A percentile compares a stretch with the other conserved stretches of the same genome.
Conservation (phyloP, 139 green algal genomes). For the Gonium pectorale region DNA sequence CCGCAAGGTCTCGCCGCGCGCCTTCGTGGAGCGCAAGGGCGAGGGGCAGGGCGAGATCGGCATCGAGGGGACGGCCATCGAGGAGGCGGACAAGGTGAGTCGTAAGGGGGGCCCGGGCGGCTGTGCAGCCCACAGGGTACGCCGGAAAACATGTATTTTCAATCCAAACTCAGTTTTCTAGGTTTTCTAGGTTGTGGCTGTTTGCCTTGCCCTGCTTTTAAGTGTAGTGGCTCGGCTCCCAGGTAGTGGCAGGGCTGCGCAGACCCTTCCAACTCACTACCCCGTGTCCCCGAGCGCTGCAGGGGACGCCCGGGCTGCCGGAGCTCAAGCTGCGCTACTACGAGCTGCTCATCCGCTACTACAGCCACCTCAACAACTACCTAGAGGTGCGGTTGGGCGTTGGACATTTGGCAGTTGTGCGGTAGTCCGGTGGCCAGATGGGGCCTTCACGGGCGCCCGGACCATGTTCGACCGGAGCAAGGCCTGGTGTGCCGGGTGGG, state of each 20-base stretch:
- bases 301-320: constrained; percentile 87
- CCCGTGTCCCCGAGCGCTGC: neutral
- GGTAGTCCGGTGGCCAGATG: too few relatives aligned
- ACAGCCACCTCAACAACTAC: constrained; percentile 90
- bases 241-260: too few relatives aligned
- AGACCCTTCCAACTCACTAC: neutral
- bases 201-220: too few relatives aligned
- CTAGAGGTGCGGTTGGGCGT: constrained; percentile 86
- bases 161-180: too few relatives aligned
- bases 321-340: constrained; percentile 98
- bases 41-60: constrained; percentile 87
- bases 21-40: constrained; percentile 85
- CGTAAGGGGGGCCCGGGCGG: constrained; percentile 85
- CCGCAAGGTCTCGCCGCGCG: constrained; percentile 91
- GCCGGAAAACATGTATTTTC: too few relatives aligned
- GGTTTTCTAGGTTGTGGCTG: too few relatives aligned
- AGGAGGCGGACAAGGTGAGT: constrained; percentile 83
- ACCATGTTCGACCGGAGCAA: too few relatives aligned
- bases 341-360: constrained; percentile 90
- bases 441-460: too few relatives aligned
- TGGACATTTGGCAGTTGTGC: too few relatives aligned
- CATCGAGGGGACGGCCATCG: constrained; percentile 92
- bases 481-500: too few relatives aligned
- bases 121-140: too few relatives aligned
- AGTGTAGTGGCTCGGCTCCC: too few relatives aligned